Percentiles rank a stretch among this genome's conserved stretches.
phyloP scores from a whole-genome alignment of 1,284 basidiomycete species.

The Apiotrichum mycotoxinovorans region DNA sequence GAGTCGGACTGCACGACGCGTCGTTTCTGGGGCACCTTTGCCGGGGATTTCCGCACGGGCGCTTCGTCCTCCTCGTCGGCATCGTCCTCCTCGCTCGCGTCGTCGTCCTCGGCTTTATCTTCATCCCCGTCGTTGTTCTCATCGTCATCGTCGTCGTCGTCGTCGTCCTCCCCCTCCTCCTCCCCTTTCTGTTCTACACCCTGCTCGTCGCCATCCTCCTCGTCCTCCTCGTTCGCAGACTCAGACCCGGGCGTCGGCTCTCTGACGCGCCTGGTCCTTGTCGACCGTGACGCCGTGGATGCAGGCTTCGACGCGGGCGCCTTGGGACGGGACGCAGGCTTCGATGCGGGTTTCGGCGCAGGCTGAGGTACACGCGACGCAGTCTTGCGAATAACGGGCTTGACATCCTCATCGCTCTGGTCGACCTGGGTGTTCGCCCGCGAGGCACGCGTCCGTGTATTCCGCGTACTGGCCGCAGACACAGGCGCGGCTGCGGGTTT shows the following conservation, averaged over 20 bases:
- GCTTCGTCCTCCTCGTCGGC: constrained; percentile 3
- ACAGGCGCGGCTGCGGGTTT: background rate
- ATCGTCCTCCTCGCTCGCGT: constrained; percentile 7
- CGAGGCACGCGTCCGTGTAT: background rate
- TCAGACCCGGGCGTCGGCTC: constrained; percentile 14
- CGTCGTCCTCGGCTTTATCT: constrained; percentile 2
- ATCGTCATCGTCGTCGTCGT: constrained; percentile 22
- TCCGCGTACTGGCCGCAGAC: background rate
- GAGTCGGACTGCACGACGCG: constrained; percentile 16
- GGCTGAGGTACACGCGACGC: background rate
- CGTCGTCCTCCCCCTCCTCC: constrained; percentile 17
- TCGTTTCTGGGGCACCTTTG: constrained; percentile 7
- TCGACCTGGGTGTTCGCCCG: background rate
- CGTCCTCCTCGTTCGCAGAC: constrained; percentile 17
- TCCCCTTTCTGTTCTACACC: constrained; percentile 21
- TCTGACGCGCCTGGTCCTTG: background rate
- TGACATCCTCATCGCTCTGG: constrained; percentile 1
- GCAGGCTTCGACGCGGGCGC: background rate
- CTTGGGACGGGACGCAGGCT: background rate
- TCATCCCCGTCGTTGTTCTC: constrained; percentile 12
- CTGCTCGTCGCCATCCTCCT: too few relatives aligned
- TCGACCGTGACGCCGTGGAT: background rate
- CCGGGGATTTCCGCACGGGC: background rate
- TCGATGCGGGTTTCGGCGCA: background rate
- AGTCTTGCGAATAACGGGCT: background rate